phyloP scores from a whole-genome alignment of 208 protist genomes.

The Crithidia bombi region DNA sequence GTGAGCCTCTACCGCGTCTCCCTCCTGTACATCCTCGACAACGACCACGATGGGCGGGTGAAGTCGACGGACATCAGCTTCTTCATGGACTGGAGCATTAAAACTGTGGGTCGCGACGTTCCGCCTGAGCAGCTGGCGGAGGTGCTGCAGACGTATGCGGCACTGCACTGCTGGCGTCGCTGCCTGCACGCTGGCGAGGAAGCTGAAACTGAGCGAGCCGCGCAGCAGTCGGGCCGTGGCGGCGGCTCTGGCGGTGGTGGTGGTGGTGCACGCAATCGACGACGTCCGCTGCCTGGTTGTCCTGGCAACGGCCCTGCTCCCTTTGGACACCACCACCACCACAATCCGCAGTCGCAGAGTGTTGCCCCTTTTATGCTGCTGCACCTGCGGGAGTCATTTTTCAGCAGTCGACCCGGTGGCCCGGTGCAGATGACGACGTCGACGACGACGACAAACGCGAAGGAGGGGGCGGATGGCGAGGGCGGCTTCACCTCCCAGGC shows the following conservation, averaged over 20 bases:
- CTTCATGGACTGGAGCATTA: constrained; percentile 68
- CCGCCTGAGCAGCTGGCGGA: constrained; percentile 56
- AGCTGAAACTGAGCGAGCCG: constrained; percentile 6
- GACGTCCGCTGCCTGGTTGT: constrained; percentile 6
- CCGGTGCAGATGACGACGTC: constrained; percentile 10
- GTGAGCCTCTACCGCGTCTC: constrained; percentile 59
- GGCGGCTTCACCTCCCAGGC: constrained; percentile 6
- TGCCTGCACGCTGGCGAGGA: constrained; percentile 44
- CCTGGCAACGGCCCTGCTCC: neutral
- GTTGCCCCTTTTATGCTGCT: constrained; percentile 31
- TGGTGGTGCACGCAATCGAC: neutral
- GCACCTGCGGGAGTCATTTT: constrained; percentile 28
- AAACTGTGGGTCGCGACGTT: constrained; percentile 38
- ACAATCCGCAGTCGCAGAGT: constrained; percentile 1
- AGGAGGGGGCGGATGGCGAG: neutral
- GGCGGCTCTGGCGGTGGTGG: neutral
- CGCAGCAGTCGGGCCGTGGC: constrained; percentile 14
- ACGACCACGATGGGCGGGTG: constrained; percentile 67
- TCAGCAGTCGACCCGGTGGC: constrained; percentile 5
- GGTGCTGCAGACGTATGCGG: constrained; percentile 52
- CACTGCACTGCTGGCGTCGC: constrained; percentile 63
- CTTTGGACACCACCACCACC: neutral
- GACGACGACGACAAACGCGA: neutral
- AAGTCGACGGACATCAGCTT: constrained; percentile 45
- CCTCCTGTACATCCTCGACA: constrained; percentile 69